phyloP scores from a whole-genome alignment of 495 filamentous ascomycete genomes.

The Daldinia bambusicola region DNA sequence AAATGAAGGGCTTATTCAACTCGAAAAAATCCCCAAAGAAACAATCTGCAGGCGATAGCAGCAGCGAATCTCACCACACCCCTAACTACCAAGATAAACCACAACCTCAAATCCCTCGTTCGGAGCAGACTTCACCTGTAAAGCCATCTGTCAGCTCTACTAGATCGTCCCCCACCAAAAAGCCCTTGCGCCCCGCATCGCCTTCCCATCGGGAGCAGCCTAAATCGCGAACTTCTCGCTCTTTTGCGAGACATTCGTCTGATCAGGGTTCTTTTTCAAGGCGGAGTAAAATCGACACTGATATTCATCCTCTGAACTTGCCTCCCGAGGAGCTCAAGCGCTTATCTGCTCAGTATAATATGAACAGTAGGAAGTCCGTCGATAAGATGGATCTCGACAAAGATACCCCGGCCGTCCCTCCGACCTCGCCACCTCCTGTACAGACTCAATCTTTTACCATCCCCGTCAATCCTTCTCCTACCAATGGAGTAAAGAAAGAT shows the following conservation, averaged over 20 bases:
- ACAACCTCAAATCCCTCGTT: conserved; percentile 45
- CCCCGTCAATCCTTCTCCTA: conserved; percentile 43
- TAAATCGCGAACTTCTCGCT: conserved; percentile 53
- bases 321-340: conserved; percentile 85
- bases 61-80: conserved; percentile 47
- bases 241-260: conserved; percentile 53
- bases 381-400: conserved; percentile 83
- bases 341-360: conserved; percentile 74
- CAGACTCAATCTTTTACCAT: conserved; percentile 46
- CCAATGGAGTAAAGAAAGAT: conserved; percentile 52
- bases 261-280: conserved; percentile 52
- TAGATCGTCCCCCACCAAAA: conserved; percentile 42
- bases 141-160: conserved; percentile 40
- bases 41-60: conserved; percentile 57
- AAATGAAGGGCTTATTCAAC: conserved; percentile 67
- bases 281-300: conserved; percentile 68
- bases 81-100: conserved; percentile 42
- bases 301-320: conserved; percentile 85
- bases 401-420: conserved; percentile 64
- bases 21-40: conserved; percentile 64
- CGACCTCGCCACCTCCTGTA: conserved; percentile 56
- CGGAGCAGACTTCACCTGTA: conserved; percentile 44
- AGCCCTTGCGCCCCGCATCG: conserved; percentile 44
- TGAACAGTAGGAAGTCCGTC: conserved; percentile 68
- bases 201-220: conserved; percentile 44